A percentile compares a stretch with the other conserved stretches of the same genome.
These are phyloP conservation scores for Fusarium sp. DNA, from an alignment of 2,329 filamentous ascomycete genomes.

Conservation along the genomic window DNA sequence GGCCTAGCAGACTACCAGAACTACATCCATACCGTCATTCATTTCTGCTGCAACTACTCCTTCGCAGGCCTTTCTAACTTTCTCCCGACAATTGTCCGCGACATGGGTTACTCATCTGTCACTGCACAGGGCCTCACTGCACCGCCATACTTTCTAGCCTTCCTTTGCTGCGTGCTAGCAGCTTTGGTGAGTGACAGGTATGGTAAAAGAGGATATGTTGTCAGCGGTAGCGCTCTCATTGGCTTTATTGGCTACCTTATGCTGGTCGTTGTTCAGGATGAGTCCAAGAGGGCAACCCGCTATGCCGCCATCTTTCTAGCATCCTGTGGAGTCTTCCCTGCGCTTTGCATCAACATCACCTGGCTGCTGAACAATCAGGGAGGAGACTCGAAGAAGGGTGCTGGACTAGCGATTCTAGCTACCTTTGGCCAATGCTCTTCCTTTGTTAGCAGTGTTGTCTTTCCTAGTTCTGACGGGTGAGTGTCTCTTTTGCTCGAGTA, in stretches of 20 bases:
- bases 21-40: constrained; percentile 21
- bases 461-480: constrained; percentile 12
- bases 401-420: background rate
- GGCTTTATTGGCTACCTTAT: constrained; percentile 11
- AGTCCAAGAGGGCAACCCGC: background rate
- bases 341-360: constrained; percentile 16
- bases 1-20: constrained; percentile 18
- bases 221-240: background rate
- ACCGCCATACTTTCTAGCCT: constrained; percentile 8
- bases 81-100: constrained; percentile 21
- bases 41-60: constrained; percentile 32
- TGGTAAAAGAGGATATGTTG: background rate
- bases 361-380: constrained; percentile 30
- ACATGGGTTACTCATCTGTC: constrained; percentile 4
- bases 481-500: background rate
- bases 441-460: constrained; percentile 15
- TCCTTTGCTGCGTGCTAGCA: constrained; percentile 5
- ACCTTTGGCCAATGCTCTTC: constrained; percentile 18
- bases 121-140: constrained; percentile 20
- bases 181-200: constrained; percentile 14
- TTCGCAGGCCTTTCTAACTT: constrained; percentile 28
- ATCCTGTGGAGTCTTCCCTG: constrained; percentile 5
- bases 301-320: constrained; percentile 21
- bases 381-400: constrained; percentile 14
- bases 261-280: constrained; percentile 8